Percentiles rank a stretch among this genome's conserved stretches.
phyloP scores from a whole-genome alignment of 257 asterid species.

The Oldenlandia corymbosa region DNA sequence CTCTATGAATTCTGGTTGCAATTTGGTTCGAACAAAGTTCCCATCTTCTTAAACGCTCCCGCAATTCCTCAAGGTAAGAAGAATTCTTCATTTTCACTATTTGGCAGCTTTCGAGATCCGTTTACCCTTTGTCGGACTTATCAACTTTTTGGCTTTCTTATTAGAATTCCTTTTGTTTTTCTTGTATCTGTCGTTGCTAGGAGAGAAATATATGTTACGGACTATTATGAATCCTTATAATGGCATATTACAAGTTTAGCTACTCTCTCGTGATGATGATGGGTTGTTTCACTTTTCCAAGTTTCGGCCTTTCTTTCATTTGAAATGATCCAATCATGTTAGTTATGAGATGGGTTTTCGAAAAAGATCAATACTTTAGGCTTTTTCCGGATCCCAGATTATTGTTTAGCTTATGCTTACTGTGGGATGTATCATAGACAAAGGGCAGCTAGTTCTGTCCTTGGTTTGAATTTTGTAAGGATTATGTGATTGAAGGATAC shows the following conservation, averaged over 20 bases:
- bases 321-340: neutral
- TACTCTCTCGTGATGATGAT: neutral
- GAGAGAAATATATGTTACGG: too few relatives aligned
- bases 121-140: neutral
- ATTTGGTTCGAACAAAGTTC: too few relatives aligned
- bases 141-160: too few relatives aligned
- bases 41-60: neutral
- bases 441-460: neutral
- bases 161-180: too few relatives aligned
- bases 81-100: neutral
- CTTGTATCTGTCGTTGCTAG: too few relatives aligned
- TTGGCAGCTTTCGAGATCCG: neutral
- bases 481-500: neutral
- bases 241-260: too few relatives aligned
- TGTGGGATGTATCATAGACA: neutral
- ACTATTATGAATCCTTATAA: too few relatives aligned
- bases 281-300: neutral
- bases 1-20: neutral
- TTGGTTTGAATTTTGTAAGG: neutral
- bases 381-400: too few relatives aligned
- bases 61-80: neutral
- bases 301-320: neutral
- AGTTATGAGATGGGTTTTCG: neutral
- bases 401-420: neutral
- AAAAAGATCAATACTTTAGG: neutral